Base-by-base conservation (phyloP, 225 moss, liverwort and hornwort species). In the Marchantia paleacea region DNA sequence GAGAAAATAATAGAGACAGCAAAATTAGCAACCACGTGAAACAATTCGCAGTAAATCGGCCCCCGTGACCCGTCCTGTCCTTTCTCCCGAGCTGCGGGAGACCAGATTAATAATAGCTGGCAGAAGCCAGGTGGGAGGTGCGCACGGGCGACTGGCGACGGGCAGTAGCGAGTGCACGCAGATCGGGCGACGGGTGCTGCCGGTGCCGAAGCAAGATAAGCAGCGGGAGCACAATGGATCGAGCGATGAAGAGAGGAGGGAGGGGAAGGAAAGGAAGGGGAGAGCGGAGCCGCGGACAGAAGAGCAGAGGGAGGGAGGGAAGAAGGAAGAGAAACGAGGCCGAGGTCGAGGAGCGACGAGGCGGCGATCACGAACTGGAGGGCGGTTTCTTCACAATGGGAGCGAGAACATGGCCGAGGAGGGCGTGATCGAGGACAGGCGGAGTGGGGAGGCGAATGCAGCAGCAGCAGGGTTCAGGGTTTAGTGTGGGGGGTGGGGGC, bases 391-490 rank as follows among this genome's bases (percentile, higher is more conserved):
- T 60, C 55, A 60, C 75, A 39, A 30, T 60, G 60, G 60, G 28
- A 30, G 60, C 28, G 60, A 58, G 75, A 31, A 39, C 11, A 11
- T 74, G 14, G 54, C 74, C 12, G 55, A 8, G 18, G 39, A 60
- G 64, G 61, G 60, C 8, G 62, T 66, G 65, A 65, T 78, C 64
- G 78, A 78, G 55, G 18, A 3, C 15, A 29, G 26, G 55, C 16
- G 11, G 57, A 8, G 18, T 30, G 49, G 78, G 25, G 31, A 25
- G 63, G 50, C n/a, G 78, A 63, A 52, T 75, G 75, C 47, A 18
- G 39, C 39, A 39, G 39, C 39, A 39, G 18, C 75, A 66, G 78
- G 78, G 78, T 78, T 78, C 78, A 78, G 78, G 78, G 78, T 78
- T 78, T 65, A 65, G 78, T n/a, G 19, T 10, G 60, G 60, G 48